Conservation (phyloP, 805 yeast genomes). For the Yamadazyma sp. region DNA sequence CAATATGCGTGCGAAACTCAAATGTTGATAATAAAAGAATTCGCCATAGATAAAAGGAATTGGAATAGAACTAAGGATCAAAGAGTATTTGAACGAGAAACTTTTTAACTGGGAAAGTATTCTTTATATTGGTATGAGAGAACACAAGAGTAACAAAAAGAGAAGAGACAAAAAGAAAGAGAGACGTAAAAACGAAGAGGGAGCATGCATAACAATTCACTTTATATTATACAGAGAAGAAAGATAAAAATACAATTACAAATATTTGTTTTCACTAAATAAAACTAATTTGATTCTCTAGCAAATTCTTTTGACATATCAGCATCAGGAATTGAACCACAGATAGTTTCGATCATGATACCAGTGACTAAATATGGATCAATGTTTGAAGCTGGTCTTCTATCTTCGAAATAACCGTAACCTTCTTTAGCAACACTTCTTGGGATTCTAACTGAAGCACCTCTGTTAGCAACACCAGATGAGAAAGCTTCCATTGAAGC, state of each 20-base stretch:
- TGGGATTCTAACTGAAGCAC: slow-evolving; percentile 98
- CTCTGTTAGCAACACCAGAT: slow-evolving; percentile 99
- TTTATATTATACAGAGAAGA: neutral
- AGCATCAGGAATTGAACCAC: slow-evolving; percentile 92
- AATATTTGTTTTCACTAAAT: neutral
- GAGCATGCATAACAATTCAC: too few relatives aligned
- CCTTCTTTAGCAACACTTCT: slow-evolving; percentile 98
- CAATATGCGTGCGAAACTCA: too few relatives aligned
- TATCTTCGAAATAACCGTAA: slow-evolving; percentile 97
- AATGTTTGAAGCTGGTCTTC: slow-evolving; percentile 99
- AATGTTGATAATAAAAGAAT: too few relatives aligned
- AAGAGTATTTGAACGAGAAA: too few relatives aligned
- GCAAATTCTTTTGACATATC: slow-evolving; percentile 89
- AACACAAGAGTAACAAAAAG: too few relatives aligned
- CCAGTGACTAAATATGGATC: slow-evolving; percentile 99
- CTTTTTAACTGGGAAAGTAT: too few relatives aligned
- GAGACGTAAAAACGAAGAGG: too few relatives aligned
- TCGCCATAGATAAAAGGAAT: too few relatives aligned
- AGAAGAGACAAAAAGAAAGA: too few relatives aligned
- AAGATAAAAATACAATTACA: neutral
- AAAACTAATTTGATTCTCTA: slow-evolving; percentile 51
- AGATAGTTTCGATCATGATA: slow-evolving; percentile 94
- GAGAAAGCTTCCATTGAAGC: slow-evolving; percentile 90
- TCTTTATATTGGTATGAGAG: too few relatives aligned
- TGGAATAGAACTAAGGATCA: too few relatives aligned